Evolutionary conservation across 805 yeast species (phyloP), one percentile per base, ranked within the genome.

Genomic region (Myxozyma melibiosi): DNA sequence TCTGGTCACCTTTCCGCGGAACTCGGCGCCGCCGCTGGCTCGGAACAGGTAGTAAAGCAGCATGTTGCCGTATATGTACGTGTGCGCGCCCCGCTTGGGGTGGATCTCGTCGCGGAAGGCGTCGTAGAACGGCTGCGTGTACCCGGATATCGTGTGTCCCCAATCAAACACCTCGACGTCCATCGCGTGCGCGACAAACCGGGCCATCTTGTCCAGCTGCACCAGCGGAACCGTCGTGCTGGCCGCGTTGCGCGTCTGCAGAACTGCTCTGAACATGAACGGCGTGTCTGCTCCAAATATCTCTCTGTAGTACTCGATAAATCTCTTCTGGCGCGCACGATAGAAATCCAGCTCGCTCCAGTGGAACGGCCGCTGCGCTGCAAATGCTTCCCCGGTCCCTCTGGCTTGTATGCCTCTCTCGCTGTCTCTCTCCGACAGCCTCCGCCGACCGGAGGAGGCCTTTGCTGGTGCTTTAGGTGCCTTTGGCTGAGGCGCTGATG

Each of bases 11-110:
- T 40, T 28, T 11, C 58, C 58, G 9, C 30, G 24, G 14, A 27
- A n/a, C 34, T 55, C 58, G n/a, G 39, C 43, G 20, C 59, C 59
- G 24, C 59, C 59, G 22, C 48, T 37, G 9, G 58, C 59, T 16
- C 59, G 25, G 45, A 55, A 55, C 14, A 55, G 30, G 37, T 56
- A 56, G 11, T 53, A 35, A 37, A 46, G 27, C 41, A 56, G 34
- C 61, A 56, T 56, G 27, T 56, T 28, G 16, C 39, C 28, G 31
- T 28, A 54, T 16, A 54, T 40, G 41, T 40, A 49, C 22, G 49
- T 20, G 28, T 41, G 46, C 25, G 42, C 30, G n/a, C 58, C 51
- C 13, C n/a, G 43, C 6, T 13, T 35, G 18, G 28, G 11, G 28
- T 54, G 58, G 28, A 49, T 20, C 13, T 16, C 13, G 31, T 54